Evolutionary conservation across 2,329 filamentous ascomycete genomes (phyloP), one percentile per base, ranked within the genome.

Genomic region (Botryotinia globosa): DNA sequence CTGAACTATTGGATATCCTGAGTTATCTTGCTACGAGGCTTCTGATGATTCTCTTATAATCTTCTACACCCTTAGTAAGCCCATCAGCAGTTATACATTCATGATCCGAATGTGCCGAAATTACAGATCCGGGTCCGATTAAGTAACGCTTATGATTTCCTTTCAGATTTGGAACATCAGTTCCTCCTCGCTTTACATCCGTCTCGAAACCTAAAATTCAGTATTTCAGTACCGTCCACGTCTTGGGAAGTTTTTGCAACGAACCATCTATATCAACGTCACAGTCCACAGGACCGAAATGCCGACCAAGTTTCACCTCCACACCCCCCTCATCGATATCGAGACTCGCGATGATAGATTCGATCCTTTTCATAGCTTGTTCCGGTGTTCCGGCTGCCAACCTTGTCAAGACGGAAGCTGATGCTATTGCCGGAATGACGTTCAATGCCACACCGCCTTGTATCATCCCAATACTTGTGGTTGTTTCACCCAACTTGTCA

Each of bases 101-200:
- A 77, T 95, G 86, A 75, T 93, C 90, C 0, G 91, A 91, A 80
- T 98, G 94, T 2, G 94, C 94, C 29, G 97, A 93, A 51, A 94
- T 85, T 74, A 97, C 97, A 74, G 85, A 91, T 1, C 89, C 89
- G 0, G 89, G 89, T 0, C 89, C 89, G 77, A 90, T 91, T 44
- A 91, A 83, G 76, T 91, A 91, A 67, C 85, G 85, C 7, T 85
- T 75, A 65, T 75, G 73, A n/a, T 63, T 42, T 22, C 74, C 74
- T 59, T 73, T 37, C 7, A 75, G 42, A 48, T 68, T 73, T 2
- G 93, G 92, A 32, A 97, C 89, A 81, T 98, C 95, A 1, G 95
- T 98, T 20, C 94, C 94, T 79, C 97, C 98, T 81, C 97, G 97
- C 68, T 94, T 92, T 0, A 92, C 90, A 67, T 91, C 88, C 0